Percentiles rank a stretch among this genome's conserved stretches.
Evolutionary conservation across 1,284 basidiomycete species (phyloP).

Genomic region (Mycena sp.): DNA sequence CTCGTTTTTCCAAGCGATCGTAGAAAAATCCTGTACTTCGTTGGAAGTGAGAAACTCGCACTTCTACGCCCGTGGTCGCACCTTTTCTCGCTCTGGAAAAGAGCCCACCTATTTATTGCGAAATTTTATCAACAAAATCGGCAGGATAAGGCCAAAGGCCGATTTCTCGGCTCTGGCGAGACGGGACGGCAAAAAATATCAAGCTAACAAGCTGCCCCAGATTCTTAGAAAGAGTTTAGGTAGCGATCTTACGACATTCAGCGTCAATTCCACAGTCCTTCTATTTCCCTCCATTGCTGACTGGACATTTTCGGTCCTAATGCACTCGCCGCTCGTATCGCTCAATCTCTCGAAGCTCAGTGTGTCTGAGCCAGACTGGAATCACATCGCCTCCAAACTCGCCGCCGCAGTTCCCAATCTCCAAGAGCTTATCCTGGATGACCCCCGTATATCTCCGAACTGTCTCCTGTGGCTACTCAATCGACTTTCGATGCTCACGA

Average conservation of each 20-base stretch:
- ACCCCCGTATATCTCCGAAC: background rate
- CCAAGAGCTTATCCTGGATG: slow-evolving; percentile 6
- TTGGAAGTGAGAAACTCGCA: background rate
- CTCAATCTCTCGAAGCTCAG: slow-evolving; percentile 6
- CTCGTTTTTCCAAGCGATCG: background rate
- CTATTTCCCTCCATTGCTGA: slow-evolving; percentile 5
- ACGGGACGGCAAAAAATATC: slow-evolving; percentile 9
- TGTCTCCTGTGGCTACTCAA: slow-evolving; percentile 2
- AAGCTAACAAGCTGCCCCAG: background rate
- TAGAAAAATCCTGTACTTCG: background rate
- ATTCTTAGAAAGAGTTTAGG: no score
- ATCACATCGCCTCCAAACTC: background rate
- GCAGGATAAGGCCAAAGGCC: background rate
- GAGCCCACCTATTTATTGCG: background rate
- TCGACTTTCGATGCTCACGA: background rate
- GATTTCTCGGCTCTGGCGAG: background rate
- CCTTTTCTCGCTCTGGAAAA: background rate
- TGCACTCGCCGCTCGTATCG: background rate
- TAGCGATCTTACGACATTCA: background rate
- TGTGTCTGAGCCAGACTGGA: slow-evolving; percentile 3
- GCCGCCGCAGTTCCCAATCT: slow-evolving; percentile 4
- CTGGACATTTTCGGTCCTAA: slow-evolving; percentile 7
- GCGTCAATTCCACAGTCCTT: background rate
- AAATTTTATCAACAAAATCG: background rate
- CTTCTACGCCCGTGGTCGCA: background rate